phyloP scores from a whole-genome alignment of 257 asterid species.

The Capsicum baccatum region DNA sequence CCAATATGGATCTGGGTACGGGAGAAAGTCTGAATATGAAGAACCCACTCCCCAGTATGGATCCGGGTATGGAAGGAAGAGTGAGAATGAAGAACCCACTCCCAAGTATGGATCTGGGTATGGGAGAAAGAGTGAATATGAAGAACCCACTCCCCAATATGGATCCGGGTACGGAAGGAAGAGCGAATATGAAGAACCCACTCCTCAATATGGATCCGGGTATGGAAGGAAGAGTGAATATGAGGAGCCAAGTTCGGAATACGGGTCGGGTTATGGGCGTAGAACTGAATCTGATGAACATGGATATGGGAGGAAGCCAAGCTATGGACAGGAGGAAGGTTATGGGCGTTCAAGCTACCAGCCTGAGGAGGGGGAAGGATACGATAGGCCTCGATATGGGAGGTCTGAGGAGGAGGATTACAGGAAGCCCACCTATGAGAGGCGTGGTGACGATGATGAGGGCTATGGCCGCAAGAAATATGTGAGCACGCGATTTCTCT shows the following conservation, averaged over 20 bases:
- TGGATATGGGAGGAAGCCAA: conserved; percentile 32
- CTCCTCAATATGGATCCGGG: conserved; percentile 43
- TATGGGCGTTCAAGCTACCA: conserved; percentile 33
- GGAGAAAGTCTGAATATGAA: conserved; percentile 32
- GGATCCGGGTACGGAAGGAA: conserved; percentile 49
- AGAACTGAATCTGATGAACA: not conserved
- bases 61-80: conserved; percentile 32
- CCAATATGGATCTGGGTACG: conserved; percentile 42
- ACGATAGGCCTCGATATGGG: conserved; percentile 34
- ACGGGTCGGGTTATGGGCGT: not conserved
- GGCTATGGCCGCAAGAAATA: conserved; percentile 76
- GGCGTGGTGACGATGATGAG: conserved; percentile 50
- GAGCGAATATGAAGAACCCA: conserved; percentile 37
- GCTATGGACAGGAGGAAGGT: conserved; percentile 41
- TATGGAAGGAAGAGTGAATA: conserved; percentile 41
- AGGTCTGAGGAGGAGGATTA: conserved; percentile 56
- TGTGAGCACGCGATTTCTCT: conserved; percentile 45
- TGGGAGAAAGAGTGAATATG: conserved; percentile 36
- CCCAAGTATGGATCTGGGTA: conserved; percentile 40
- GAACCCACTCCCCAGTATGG: conserved; percentile 24
- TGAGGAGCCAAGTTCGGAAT: conserved; percentile 36
- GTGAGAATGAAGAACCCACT: conserved; percentile 28
- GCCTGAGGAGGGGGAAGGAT: conserved; percentile 30
- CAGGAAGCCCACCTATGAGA: conserved; percentile 54
- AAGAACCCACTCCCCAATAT: conserved; percentile 35